Evolutionary conservation across 1,139 yeast genomes (phyloP).

Genomic region (Saccharomyces uvarum): DNA sequence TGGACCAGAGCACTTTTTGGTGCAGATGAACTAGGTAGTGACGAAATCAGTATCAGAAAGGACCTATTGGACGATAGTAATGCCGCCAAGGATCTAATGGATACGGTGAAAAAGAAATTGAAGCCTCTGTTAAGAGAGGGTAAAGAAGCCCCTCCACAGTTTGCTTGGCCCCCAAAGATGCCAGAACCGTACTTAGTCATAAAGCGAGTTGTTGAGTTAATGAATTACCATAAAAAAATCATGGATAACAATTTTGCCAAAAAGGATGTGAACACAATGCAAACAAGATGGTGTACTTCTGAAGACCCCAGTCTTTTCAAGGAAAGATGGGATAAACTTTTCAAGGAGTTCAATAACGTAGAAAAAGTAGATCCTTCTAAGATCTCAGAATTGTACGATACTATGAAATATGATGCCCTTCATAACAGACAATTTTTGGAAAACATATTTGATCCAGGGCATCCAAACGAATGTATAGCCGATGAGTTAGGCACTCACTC

Average conservation of each 20-base stretch:
- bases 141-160: slow-evolving; percentile 96
- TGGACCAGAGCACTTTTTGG: slow-evolving; percentile 80
- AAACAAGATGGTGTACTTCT: slow-evolving; percentile 89
- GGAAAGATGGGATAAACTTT: slow-evolving; percentile 96
- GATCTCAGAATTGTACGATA: slow-evolving; percentile 91
- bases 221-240: slow-evolving; percentile 83
- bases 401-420: slow-evolving; percentile 96
- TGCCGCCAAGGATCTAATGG: slow-evolving; percentile 97
- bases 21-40: slow-evolving; percentile 65
- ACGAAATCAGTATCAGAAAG: slow-evolving; percentile 73
- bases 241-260: slow-evolving; percentile 75
- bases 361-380: slow-evolving; percentile 98
- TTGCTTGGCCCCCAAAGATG: slow-evolving; percentile 98
- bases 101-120: slow-evolving; percentile 90
- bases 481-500: slow-evolving; percentile 53
- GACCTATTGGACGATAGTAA: slow-evolving; percentile 92
- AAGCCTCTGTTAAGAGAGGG: slow-evolving; percentile 93
- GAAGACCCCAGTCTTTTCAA: slow-evolving; percentile 86
- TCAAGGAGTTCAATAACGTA: slow-evolving; percentile 83
- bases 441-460: slow-evolving; percentile 68
- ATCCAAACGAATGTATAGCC: slow-evolving; percentile 41
- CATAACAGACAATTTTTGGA: slow-evolving; percentile 88
- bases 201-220: slow-evolving; percentile 85
- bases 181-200: slow-evolving; percentile 95
- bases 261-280: slow-evolving; percentile 61